Conservation (phyloP, 2,329 filamentous ascomycete genomes). For the Penicillium psychrosexuale region DNA sequence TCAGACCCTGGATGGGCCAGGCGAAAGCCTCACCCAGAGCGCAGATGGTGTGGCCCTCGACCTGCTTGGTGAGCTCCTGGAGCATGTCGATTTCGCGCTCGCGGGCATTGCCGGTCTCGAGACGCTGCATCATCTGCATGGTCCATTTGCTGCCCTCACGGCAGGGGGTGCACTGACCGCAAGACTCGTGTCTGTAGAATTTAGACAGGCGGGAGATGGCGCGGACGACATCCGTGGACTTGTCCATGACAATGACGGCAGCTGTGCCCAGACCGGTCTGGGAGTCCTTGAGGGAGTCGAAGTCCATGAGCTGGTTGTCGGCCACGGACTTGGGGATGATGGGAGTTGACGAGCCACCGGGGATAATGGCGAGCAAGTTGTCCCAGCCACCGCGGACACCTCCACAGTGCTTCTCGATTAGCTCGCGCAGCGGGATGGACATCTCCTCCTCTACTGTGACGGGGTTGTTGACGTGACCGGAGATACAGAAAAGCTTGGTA, state of each 20-base stretch:
- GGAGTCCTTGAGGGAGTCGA: slow-evolving; percentile 95
- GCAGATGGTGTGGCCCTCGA: slow-evolving; percentile 98
- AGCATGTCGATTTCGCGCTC: slow-evolving; percentile 98
- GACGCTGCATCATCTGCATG: slow-evolving; percentile 96
- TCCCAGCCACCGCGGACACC: slow-evolving; percentile 97
- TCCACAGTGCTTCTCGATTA: slow-evolving; percentile 98
- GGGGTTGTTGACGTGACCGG: slow-evolving; percentile 97
- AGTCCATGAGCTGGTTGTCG: slow-evolving; percentile 97
- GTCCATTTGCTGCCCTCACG: slow-evolving; percentile 99
- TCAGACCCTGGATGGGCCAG: slow-evolving; percentile 97
- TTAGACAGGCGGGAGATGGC: slow-evolving; percentile 88
- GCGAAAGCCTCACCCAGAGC: slow-evolving; percentile 96
- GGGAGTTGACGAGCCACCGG: slow-evolving; percentile 92
- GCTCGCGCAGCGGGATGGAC: slow-evolving; percentile 91
- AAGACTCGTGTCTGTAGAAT: slow-evolving; percentile 98
- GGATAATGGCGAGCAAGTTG: slow-evolving; percentile 91
- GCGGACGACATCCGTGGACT: slow-evolving; percentile 92
- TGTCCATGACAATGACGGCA: slow-evolving; percentile 98
- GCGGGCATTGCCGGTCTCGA: slow-evolving; percentile 85
- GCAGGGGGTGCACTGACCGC: slow-evolving; percentile 98
- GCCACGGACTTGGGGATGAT: slow-evolving; percentile 87
- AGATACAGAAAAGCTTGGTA: slow-evolving; percentile 98
- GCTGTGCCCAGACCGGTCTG: slow-evolving; percentile 97
- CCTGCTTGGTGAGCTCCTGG: slow-evolving; percentile 98
- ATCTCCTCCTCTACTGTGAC: slow-evolving; percentile 98